Conservation (phyloP, 2,329 filamentous ascomycete genomes). For the Xylaria sp. region DNA sequence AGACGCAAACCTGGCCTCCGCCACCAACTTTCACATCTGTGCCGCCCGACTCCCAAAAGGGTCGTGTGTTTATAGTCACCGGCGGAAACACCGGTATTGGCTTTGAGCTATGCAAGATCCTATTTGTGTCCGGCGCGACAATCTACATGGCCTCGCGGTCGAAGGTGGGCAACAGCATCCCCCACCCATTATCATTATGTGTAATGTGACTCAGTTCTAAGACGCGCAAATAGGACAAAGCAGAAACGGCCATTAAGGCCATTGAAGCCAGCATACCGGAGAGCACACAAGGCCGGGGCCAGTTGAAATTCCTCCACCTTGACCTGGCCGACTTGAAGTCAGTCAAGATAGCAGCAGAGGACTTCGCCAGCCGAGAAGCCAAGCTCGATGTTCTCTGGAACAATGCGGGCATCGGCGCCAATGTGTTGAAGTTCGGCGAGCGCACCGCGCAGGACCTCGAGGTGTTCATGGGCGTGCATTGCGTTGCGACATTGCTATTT, state of each 20-base stretch:
- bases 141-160: slow-evolving; percentile 59
- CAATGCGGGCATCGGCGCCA: slow-evolving; percentile 35
- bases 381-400: slow-evolving; percentile 34
- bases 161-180: slow-evolving; percentile 25
- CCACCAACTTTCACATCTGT: slow-evolving; percentile 36
- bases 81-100: slow-evolving; percentile 50
- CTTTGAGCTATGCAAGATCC: slow-evolving; percentile 55
- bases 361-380: slow-evolving; percentile 25
- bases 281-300: slow-evolving; percentile 8
- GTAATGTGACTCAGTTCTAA: slow-evolving; percentile 38
- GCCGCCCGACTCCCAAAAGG: slow-evolving; percentile 31
- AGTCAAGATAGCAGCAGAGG: slow-evolving; percentile 23
- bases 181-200: not conserved
- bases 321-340: slow-evolving; percentile 31
- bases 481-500: slow-evolving; percentile 42
- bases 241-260: slow-evolving; percentile 41
- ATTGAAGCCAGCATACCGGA: slow-evolving; percentile 29
- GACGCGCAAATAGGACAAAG: slow-evolving; percentile 36
- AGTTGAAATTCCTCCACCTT: slow-evolving; percentile 30
- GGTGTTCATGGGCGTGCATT: slow-evolving; percentile 43
- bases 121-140: slow-evolving; percentile 58
- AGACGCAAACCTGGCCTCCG: slow-evolving; percentile 34
- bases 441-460: slow-evolving; percentile 44
- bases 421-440: slow-evolving; percentile 24
- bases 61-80: slow-evolving; percentile 54